Base-by-base conservation (phyloP, 371 early-diverging fungal genomes). In the Phascolomyces articulosus region DNA sequence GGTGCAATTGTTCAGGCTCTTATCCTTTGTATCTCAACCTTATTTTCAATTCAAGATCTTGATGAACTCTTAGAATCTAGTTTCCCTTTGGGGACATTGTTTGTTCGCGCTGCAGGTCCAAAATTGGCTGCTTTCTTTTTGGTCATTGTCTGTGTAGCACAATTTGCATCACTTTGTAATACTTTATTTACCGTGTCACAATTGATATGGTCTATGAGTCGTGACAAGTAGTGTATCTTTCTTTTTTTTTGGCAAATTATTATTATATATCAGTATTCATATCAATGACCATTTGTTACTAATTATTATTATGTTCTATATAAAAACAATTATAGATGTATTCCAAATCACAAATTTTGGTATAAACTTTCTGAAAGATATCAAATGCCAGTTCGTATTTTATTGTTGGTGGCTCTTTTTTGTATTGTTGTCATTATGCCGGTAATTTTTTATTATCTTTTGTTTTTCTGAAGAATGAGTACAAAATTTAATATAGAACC, bases 11-110 rank as follows among this genome's bases (percentile, higher is more conserved):
- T 78, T 3, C 77, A 77, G 60, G 78, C 72, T 4, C 64, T 75
- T 15, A 68, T 63, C 11, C 62, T 80, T 3, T 77, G 72, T 38
- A 61, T 80, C 20, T 60, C 76, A 6, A 69, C 68, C 1, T 34
- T 80, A 1, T 77, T 80, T 44, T 73, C 77, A 21, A 78, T 77
- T 11, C 78, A 80, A 65, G 75, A 80, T 34, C 66, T 80, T 2
- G 75, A 77, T 2, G 70, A 61, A 27, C 59, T 70, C 1, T 55
- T 62, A 27, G 55, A n/a, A 20, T 63, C 73, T 11, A 44, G 58
- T 0, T 53, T 65, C 26, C 68, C 73, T 4, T 54, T 72, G 15
- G 66, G 66, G 4, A 59, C 55, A 20, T 48, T 72, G 4, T 72
- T 72, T 49, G 24, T 65, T 26, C 65, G 55, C 0, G 66, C 67